Base-by-base conservation (phyloP, 164 flowering plant genomes). In the Vitis rotundifolia region DNA sequence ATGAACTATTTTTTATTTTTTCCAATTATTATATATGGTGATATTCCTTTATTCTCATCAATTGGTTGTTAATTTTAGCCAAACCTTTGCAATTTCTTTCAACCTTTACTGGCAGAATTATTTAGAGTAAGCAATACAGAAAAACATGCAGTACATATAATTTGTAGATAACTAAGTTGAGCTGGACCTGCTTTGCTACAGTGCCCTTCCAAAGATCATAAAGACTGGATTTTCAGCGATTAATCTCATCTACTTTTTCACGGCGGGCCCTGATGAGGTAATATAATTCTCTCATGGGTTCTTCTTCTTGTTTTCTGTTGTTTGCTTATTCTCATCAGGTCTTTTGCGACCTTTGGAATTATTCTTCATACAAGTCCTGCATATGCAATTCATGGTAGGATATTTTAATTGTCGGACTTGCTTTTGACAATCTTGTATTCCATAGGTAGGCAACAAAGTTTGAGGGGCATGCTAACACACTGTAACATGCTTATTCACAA, bases 201-300 rank as follows among this genome's bases (percentile, higher is more conserved):
- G 99, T 83, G 90, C 92, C 54, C 92, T 96, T 71, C 82, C 99
- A 54, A 96, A 93, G 83, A 93, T 96, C 66, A 96, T 96, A 79
- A 96, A 96, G 86, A 96, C 95, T 69, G 99, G 99, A 73, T 96
- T 96, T 81, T 77, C 99, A 16, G 94, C 99, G n/a, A 96, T 96
- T 71, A 93, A 96, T 78, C 95, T 96, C 66, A 93, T 96, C 16
- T 96, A 96, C 76, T 96, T 96, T 62, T 96, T 96, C 87, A 96
- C 99, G 1, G 99, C 99, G 2, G 99, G 99, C 18, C 95, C 99
- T 12, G 99, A 96, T 87, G 99, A 96, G 97, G 99, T 96, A 88
- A 71, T 49, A 47, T 48, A n/a, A 48, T 59, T 63, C 55, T 14
- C 61, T 55, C 58, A 2, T 11, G 64, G 2, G 16, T 69, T 16